phyloP scores from a whole-genome alignment of 2,329 filamentous ascomycete genomes.

The Nemania sp. region DNA sequence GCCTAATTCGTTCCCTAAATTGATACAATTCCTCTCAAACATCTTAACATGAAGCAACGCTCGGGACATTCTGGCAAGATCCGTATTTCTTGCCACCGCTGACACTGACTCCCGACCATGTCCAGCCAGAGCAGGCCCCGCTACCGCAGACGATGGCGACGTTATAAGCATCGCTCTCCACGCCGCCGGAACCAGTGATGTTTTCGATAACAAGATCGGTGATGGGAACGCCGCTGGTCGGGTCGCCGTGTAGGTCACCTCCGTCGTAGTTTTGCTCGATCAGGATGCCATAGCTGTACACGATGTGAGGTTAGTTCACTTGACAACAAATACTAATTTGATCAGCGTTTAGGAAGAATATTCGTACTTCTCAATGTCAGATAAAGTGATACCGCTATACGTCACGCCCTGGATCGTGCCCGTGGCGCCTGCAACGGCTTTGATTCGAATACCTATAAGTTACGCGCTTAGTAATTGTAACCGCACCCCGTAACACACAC shows the following conservation, averaged over 20 bases:
- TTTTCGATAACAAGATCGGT: conserved; percentile 51
- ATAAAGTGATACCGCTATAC: conserved; percentile 56
- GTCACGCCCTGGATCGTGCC: conserved; percentile 56
- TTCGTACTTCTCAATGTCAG: conserved; percentile 44
- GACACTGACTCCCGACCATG: conserved; percentile 11
- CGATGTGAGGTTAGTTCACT: neutral
- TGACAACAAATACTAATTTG: neutral
- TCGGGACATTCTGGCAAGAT: conserved; percentile 59
- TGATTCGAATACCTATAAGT: conserved; percentile 54
- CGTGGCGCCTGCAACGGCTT: conserved; percentile 55
- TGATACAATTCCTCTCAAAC: neutral
- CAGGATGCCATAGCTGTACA: conserved; percentile 54
- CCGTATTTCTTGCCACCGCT: conserved; percentile 16
- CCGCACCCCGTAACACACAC: neutral
- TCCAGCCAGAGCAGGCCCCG: conserved; percentile 13
- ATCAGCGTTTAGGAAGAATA: neutral
- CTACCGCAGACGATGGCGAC: conserved; percentile 12
- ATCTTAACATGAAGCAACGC: conserved; percentile 7
- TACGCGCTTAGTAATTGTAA: neutral
- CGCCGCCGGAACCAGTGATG: conserved; percentile 3
- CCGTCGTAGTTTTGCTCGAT: conserved; percentile 61
- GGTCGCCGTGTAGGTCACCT: conserved; percentile 42
- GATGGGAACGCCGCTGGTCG: conserved; percentile 52
- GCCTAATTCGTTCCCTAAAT: neutral
- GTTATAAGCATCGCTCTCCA: conserved; percentile 13